These are phyloP conservation scores for Seminavis robusta DNA, from an alignment of 108 stramenopile genomes.

Conservation along the genomic window DNA sequence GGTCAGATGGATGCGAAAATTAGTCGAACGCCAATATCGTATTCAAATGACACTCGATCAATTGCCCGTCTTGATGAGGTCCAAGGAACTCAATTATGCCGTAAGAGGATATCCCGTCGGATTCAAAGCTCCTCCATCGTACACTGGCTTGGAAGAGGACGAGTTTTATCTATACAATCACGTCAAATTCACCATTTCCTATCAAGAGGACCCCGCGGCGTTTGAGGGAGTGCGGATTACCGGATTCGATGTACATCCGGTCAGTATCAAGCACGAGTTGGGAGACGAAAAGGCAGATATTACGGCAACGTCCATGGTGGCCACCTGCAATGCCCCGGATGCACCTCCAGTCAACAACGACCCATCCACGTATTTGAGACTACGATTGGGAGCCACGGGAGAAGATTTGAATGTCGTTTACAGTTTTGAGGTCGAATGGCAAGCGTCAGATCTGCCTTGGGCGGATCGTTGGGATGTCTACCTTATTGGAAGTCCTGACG, in stretches of 20 bases:
- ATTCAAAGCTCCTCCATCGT: slow-evolving; percentile 57
- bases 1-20: slow-evolving; percentile 59
- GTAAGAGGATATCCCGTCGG: slow-evolving; percentile 84
- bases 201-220: slow-evolving; percentile 58
- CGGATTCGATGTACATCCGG: slow-evolving; percentile 87
- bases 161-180: slow-evolving; percentile 90
- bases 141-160: slow-evolving; percentile 42
- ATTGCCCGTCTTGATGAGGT: slow-evolving; percentile 75
- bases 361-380: slow-evolving; percentile 37
- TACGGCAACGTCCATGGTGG: not conserved
- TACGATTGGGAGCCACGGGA: slow-evolving; percentile 30
- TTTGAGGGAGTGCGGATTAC: slow-evolving; percentile 61
- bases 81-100: slow-evolving; percentile 75
- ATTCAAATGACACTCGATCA: slow-evolving; percentile 84
- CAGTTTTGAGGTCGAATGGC: slow-evolving; percentile 96
- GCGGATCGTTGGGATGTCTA: slow-evolving; percentile 99
- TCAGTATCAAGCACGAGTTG: slow-evolving; percentile 74
- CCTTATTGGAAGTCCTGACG: slow-evolving; percentile 87
- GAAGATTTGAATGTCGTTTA: slow-evolving; percentile 61
- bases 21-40: slow-evolving; percentile 95
- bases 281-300: slow-evolving; percentile 12
- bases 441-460: slow-evolving; percentile 82
- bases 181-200: slow-evolving; percentile 77
- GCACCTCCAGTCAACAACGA: slow-evolving; percentile 30
- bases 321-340: slow-evolving; percentile 26